phyloP scores from a whole-genome alignment of 352 stramenopile species.

The Phytophthora colocasiae region DNA sequence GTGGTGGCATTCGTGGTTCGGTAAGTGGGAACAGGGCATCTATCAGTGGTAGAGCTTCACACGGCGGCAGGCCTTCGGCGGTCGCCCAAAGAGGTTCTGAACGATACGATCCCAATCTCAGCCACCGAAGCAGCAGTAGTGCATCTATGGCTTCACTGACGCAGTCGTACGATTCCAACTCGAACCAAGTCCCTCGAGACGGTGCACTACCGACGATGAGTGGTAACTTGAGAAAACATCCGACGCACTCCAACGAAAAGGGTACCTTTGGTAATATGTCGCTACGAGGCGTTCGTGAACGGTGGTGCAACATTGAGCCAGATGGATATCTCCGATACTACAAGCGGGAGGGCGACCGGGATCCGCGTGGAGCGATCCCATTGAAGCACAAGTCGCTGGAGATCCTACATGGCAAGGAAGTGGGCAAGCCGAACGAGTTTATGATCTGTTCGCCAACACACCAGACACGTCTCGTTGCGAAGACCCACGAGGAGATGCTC shows the following conservation, averaged over 20 bases:
- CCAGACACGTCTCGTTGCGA: conserved; percentile 78
- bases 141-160: conserved; percentile 61
- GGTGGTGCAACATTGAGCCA: conserved; percentile 77
- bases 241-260: conserved; percentile 82
- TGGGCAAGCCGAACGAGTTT: conserved; percentile 79
- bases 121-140: conserved; percentile 58
- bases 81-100: conserved; percentile 37
- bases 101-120: conserved; percentile 36
- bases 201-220: conserved; percentile 50
- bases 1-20: conserved; percentile 30
- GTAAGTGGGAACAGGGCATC: conserved; percentile 31
- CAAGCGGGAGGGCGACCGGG: conserved; percentile 82
- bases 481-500: conserved; percentile 76
- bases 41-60: conserved; percentile 20
- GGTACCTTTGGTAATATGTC: conserved; percentile 83
- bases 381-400: conserved; percentile 74
- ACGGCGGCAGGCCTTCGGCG: conserved; percentile 12
- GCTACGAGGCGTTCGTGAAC: conserved; percentile 71
- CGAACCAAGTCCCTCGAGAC: conserved; percentile 41
- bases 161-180: conserved; percentile 65
- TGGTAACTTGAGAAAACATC: conserved; percentile 77
- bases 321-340: conserved; percentile 77
- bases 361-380: conserved; percentile 70
- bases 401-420: conserved; percentile 72
- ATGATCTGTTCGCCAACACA: conserved; percentile 79